A percentile compares a stretch with the other conserved stretches of the same genome.
These are phyloP conservation scores for Parathielavia appendiculata DNA, from an alignment of 495 filamentous ascomycete species.

Conservation along the genomic window DNA sequence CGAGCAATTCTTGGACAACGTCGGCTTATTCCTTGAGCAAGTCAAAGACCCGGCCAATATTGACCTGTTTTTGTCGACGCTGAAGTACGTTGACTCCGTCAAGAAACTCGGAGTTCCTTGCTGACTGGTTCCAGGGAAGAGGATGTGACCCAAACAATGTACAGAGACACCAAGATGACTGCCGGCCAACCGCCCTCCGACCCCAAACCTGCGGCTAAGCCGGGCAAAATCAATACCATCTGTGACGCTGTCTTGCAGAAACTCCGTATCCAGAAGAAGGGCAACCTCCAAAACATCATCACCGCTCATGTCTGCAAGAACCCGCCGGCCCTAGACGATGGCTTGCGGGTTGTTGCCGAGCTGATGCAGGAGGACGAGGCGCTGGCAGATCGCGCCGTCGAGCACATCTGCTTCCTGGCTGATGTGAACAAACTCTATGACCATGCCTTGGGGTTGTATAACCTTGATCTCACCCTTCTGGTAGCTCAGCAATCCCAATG, in stretches of 20 bases:
- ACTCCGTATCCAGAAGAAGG: constrained; percentile 57
- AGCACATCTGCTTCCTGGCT: constrained; percentile 94
- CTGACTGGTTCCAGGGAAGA: constrained; percentile 60
- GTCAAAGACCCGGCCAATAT: constrained; percentile 78
- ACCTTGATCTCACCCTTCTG: constrained; percentile 81
- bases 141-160: constrained; percentile 90
- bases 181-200: constrained; percentile 18
- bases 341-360: constrained; percentile 67
- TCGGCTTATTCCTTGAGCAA: constrained; percentile 77
- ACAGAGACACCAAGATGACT: constrained; percentile 66
- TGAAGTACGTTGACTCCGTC: constrained; percentile 55
- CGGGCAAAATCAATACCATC: constrained; percentile 75
- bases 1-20: constrained; percentile 69
- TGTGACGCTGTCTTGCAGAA: constrained; percentile 77
- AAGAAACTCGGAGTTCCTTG: not conserved
- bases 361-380: constrained; percentile 62
- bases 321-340: constrained; percentile 85
- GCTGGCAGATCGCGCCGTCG: constrained; percentile 76
- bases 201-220: constrained; percentile 15
- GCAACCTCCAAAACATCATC: constrained; percentile 84
- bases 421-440: constrained; percentile 93
- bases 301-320: constrained; percentile 91
- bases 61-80: constrained; percentile 84
- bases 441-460: constrained; percentile 81
- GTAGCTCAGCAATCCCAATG: constrained; percentile 95